Conservation (phyloP, 345 rosid species). For the Linum tenue region DNA sequence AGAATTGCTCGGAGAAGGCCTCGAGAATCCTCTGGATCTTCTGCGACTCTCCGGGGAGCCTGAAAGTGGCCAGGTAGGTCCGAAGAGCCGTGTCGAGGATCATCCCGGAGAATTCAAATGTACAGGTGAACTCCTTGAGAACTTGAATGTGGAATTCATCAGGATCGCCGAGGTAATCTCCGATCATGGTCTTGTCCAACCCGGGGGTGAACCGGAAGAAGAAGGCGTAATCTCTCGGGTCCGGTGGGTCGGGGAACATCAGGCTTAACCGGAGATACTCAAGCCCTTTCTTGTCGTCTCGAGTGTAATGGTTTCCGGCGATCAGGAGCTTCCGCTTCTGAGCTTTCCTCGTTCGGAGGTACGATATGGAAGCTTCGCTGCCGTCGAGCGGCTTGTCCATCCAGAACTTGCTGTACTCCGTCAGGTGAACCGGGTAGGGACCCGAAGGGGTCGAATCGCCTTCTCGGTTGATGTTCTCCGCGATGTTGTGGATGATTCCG, state of each 20-base stretch:
- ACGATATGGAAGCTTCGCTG: slow-evolving; percentile 52
- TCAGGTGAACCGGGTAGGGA: slow-evolving; percentile 44
- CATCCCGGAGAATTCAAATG: slow-evolving; percentile 77
- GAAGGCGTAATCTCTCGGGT: slow-evolving; percentile 54
- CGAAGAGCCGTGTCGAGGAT: slow-evolving; percentile 69
- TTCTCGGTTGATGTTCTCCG: slow-evolving; percentile 58
- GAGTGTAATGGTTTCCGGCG: slow-evolving; percentile 67
- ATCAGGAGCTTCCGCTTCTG: slow-evolving; percentile 65
- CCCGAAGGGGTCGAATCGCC: slow-evolving; percentile 32
- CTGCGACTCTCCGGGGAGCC: slow-evolving; percentile 90
- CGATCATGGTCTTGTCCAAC: slow-evolving; percentile 61
- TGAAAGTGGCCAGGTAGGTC: slow-evolving; percentile 62
- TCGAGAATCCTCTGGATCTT: slow-evolving; percentile 79
- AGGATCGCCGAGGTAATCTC: slow-evolving; percentile 89
- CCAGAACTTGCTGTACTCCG: slow-evolving; percentile 69
- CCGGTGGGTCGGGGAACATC: slow-evolving; percentile 55
- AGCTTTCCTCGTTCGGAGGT: slow-evolving; percentile 51
- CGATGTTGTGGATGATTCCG: slow-evolving; percentile 66
- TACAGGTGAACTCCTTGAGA: slow-evolving; percentile 61
- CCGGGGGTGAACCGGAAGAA: slow-evolving; percentile 69
- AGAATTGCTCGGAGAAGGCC: slow-evolving; percentile 68
- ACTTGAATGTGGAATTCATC: slow-evolving; percentile 65
- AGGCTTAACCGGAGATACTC: slow-evolving; percentile 58
- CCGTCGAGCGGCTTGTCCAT: slow-evolving; percentile 52
- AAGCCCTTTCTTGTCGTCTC: slow-evolving; percentile 77